Evolutionary conservation across 768 basidiomycete species (phyloP), one percentile per base, ranked within the genome.

Genomic region (Steccherinum ochraceum): DNA sequence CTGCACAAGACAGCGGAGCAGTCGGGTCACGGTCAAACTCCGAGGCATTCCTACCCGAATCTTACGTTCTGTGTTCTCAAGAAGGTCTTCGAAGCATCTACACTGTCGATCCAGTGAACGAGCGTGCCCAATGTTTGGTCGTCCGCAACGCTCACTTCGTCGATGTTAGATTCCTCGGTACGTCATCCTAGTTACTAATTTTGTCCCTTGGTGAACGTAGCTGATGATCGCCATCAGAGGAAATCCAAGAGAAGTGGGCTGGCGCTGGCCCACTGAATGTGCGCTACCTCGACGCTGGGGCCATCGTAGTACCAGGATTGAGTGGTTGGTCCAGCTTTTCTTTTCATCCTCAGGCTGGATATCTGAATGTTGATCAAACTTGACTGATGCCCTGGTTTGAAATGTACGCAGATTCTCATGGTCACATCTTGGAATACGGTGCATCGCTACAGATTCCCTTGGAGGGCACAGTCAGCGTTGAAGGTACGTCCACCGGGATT

Each of bases 401-500:
- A n/a, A n/a, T n/a, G n/a, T n/a, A 35, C 27, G n/a, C 57, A 86
- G 89, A 91, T 67, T 85, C 88, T 2, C 89, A 91, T 67, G 83
- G 73, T 0, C 89, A 92, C 59, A 78, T 87, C 26, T 71, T 92
- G 2, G 86, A 88, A 64, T 89, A 89, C 60, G 89, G 89, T 12
- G 82, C 82, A 19, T 76, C 74, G 24, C 73, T 75, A 43, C 72
- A 80, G 51, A 73, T 90, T 40, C 77, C 83, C 44, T 71, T 93
- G 4, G 82, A 80, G 62, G 80, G 81, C 39, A 77, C 81, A 2
- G 70, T 68, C 40, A 80, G 78, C 2, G 71, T 83, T 20, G 63
- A 74, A 73, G 87, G 86, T 79, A 46, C 43, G 56, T 23, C 27
- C 23, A 13, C 16, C 40, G 11, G 40, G 45, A 24, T 40, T 21